Base-by-base conservation (phyloP, 1,284 basidiomycete genomes). In the Sanghuangporus weigelae region DNA sequence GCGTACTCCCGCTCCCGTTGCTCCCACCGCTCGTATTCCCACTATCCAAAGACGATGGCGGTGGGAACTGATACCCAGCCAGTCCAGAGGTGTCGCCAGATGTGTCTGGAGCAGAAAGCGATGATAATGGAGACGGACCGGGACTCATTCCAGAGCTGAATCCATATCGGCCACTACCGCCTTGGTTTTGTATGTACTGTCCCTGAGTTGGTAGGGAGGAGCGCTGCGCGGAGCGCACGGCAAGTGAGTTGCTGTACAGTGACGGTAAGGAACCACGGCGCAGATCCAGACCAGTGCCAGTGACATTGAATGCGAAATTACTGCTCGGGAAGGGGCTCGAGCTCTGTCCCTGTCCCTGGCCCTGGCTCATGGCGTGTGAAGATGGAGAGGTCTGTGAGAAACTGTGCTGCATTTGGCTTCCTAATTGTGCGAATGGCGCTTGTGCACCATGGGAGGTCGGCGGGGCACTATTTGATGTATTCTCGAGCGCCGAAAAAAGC, bases 231-330 rank as follows among this genome's bases (percentile, higher is more conserved):
- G 60, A 51, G 69, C 69, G 64, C 69, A 72, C 62, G 56, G 80
- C 69, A 66, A 78, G 71, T 63, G 73, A 74, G 63, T 86, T 84
- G 44, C 83, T 78, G 70, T 78, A 74, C 59, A 87, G 77, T 54
- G 79, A 82, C 1, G 88, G 86, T 35, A 90, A 77, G 7, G 88
- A 88, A 5, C 85, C 77, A 57, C 88, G 83, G 59, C 87, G 83
- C 63, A 74, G 73, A 57, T 87, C 85, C 69, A 74, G 74, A 63
- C 79, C 81, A 68, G 38, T 38, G 1, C 40, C 31, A 42, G 48
- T 59, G 3, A 57, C 49, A 19, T 54, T 54, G 19, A 59, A 44
- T 19, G 61, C 46, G 40, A 59, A 55, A 23, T 36, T 46, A 42
- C 57, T 54, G 23, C 16, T 44, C n/a, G 62, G 31, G 57, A 40